Conservation (phyloP, 2,329 filamentous ascomycete genomes). For the Clonostachys byssicola region DNA sequence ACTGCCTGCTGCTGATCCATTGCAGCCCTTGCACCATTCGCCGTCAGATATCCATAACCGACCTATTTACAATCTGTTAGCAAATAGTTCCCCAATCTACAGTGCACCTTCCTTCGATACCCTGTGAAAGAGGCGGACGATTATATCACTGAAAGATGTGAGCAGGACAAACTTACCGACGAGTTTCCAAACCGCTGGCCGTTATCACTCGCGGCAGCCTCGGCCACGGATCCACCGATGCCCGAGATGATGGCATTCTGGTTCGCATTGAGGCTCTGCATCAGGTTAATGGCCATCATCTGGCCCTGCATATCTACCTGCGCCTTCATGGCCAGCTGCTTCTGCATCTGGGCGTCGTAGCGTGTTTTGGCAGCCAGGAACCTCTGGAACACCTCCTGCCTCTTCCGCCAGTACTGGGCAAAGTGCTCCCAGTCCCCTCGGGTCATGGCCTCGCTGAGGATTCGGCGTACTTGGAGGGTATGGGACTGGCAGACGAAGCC, state of each 20-base stretch:
- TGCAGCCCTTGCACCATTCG: not conserved
- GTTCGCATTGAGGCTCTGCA: slow-evolving; percentile 1
- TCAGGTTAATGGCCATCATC: slow-evolving; percentile 1
- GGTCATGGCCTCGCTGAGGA: not conserved
- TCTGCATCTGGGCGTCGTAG: not conserved
- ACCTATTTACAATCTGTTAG: not conserved
- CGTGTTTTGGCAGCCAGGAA: not conserved
- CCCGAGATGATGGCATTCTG: slow-evolving; percentile 4
- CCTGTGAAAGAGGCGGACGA: too few species aligned
- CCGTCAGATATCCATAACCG: not conserved
- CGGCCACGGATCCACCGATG: slow-evolving; percentile 2
- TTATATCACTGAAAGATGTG: too few species aligned
- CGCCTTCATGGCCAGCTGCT: not conserved
- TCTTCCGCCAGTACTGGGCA: slow-evolving; percentile 1
- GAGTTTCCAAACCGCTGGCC: slow-evolving; percentile 3
- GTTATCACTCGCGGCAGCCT: slow-evolving; percentile 1
- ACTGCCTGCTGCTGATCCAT: not conserved
- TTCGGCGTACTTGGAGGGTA: not conserved
- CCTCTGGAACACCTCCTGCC: not conserved
- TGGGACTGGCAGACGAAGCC: slow-evolving; percentile 1
- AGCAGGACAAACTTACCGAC: not conserved
- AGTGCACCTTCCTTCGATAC: too few species aligned
- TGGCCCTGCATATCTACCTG: slow-evolving; percentile 2
- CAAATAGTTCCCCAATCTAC: too few species aligned
- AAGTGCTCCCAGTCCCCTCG: not conserved